These are phyloP conservation scores for Corinectria fuckeliana DNA, from an alignment of 2,329 filamentous ascomycete species.

Conservation along the genomic window DNA sequence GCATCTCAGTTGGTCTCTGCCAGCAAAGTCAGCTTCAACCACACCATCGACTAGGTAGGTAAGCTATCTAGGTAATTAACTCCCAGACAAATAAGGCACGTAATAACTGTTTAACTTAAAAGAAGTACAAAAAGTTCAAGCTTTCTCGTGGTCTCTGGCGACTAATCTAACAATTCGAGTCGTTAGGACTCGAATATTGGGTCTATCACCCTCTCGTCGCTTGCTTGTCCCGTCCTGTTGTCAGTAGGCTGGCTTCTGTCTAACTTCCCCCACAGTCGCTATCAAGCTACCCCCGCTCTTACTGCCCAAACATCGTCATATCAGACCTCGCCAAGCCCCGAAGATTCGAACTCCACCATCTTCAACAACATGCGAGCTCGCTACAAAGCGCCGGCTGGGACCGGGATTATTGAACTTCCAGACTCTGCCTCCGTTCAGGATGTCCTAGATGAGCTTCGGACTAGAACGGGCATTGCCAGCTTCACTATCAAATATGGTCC, in stretches of 20 bases:
- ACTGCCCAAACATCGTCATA: not conserved
- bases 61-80: too few relatives aligned
- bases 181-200: not conserved
- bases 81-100: too few relatives aligned
- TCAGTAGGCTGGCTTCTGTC: too few relatives aligned
- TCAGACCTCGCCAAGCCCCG: not conserved
- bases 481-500: slow-evolving; percentile 87
- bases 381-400: slow-evolving; percentile 76
- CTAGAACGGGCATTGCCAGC: slow-evolving; percentile 67
- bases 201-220: not conserved
- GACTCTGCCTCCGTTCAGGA: slow-evolving; percentile 71
- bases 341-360: not conserved
- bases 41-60: not conserved
- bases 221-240: too few relatives aligned
- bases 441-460: slow-evolving; percentile 65
- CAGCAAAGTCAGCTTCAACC: not conserved
- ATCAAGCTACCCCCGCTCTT: slow-evolving; percentile 1
- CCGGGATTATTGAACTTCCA: slow-evolving; percentile 71
- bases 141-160: too few relatives aligned
- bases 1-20: not conserved
- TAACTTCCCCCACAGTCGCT: not conserved
- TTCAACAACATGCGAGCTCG: slow-evolving; percentile 69
- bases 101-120: not conserved
- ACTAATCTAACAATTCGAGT: not conserved
- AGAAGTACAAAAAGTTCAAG: not conserved